phyloP scores from a whole-genome alignment of 495 filamentous ascomycete genomes.

The Annulohypoxylon nitens region DNA sequence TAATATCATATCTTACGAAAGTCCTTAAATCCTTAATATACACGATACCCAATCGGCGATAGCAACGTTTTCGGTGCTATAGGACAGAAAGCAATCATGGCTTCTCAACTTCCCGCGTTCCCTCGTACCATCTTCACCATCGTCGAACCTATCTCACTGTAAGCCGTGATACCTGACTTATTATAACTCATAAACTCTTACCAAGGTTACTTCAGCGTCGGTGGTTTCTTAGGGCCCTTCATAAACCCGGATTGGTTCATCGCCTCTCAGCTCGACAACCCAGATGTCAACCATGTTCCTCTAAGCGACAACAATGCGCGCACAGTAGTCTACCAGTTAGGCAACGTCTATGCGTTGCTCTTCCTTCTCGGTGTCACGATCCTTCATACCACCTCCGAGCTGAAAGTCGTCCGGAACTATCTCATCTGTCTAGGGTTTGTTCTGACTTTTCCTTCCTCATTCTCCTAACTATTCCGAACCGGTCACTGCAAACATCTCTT shows the following conservation, averaged over 20 bases:
- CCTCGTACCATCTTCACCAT: conserved; percentile 70
- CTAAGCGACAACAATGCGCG: conserved; percentile 49
- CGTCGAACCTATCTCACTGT: conserved; percentile 78
- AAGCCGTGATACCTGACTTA: conserved; percentile 45
- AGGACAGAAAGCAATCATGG: conserved; percentile 53
- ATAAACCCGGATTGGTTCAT: conserved; percentile 71
- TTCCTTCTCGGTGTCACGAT: conserved; percentile 71
- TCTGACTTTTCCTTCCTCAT: conserved; percentile 5
- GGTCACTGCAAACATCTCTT: not conserved
- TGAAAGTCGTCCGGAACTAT: conserved; percentile 75
- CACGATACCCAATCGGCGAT: not conserved
- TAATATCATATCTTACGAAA: not conserved
- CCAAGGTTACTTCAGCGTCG: conserved; percentile 56
- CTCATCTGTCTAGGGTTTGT: conserved; percentile 68
- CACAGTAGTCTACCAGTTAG: conserved; percentile 66
- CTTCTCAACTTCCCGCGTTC: conserved; percentile 63
- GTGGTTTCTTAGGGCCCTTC: conserved; percentile 68
- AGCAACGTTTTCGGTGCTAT: not conserved
- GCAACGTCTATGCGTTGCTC: conserved; percentile 76
- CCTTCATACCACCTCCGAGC: conserved; percentile 72
- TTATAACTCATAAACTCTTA: not conserved
- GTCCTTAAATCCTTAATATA: not conserved
- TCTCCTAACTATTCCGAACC: conserved; percentile 4
- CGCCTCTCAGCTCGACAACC: conserved; percentile 66
- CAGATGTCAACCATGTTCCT: conserved; percentile 39